Evolutionary conservation across 176 grass and related monocot species (phyloP).

Genomic region (Eleusine coracana): DNA sequence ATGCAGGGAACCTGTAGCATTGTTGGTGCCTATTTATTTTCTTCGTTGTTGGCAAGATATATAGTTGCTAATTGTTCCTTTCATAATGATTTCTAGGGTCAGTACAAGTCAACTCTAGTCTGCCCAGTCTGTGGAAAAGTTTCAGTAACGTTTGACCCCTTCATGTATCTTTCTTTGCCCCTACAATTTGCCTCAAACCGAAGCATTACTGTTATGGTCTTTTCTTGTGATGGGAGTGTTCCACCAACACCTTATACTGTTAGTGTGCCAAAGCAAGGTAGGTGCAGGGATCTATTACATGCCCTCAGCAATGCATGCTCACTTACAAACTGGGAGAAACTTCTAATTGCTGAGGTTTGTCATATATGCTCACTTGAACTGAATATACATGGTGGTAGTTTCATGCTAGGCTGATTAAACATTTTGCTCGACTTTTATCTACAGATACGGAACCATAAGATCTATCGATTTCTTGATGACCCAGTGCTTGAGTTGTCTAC

Average conservation of each 20-base stretch:
- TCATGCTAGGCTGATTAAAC: constrained; percentile 30
- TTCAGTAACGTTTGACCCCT: constrained; percentile 99
- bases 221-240: constrained; percentile 70
- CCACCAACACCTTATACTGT: constrained; percentile 80
- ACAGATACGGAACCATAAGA: constrained; percentile 81
- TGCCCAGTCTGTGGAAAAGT: constrained; percentile 92
- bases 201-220: constrained; percentile 72
- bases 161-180: constrained; percentile 99
- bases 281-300: constrained; percentile 82
- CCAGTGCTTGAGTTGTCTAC: constrained; percentile 80
- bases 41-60: constrained; percentile 25
- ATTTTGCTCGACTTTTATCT: constrained; percentile 41
- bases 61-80: constrained; percentile 16
- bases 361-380: constrained; percentile 16
- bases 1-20: neutral
- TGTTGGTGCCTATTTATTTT: constrained; percentile 1
- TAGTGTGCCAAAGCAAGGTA: constrained; percentile 94
- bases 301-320: constrained; percentile 76
- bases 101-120: constrained; percentile 99
- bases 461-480: constrained; percentile 86
- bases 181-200: constrained; percentile 88
- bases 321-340: constrained; percentile 79
- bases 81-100: constrained; percentile 62
- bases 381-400: constrained; percentile 32
- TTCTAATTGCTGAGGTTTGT: constrained; percentile 95